Conservation (phyloP, 306 rosid genomes). For the Cicer pinnatifidum region DNA sequence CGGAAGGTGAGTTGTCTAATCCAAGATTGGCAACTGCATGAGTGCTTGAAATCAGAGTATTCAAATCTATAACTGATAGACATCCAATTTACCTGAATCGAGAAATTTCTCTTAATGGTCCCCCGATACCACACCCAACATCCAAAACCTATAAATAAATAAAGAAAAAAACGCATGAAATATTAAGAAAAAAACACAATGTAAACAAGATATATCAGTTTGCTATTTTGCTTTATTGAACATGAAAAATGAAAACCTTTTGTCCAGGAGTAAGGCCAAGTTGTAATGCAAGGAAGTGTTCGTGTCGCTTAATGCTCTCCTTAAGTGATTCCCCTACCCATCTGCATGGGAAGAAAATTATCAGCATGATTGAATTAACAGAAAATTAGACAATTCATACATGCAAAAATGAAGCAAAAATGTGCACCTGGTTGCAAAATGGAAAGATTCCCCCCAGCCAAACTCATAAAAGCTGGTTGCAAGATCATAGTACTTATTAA, state of each 20-base stretch:
- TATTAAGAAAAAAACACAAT: constrained; percentile 27
- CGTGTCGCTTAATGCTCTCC: constrained; percentile 94
- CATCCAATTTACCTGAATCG: constrained; percentile 72
- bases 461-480: constrained; percentile 94
- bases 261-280: constrained; percentile 83
- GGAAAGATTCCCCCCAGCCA: constrained; percentile 99
- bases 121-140: constrained; percentile 97
- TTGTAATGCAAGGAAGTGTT: constrained; percentile 91
- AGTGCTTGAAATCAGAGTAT: neutral
- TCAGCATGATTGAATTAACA: neutral
- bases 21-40: neutral
- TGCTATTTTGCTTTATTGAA: constrained; percentile 28
- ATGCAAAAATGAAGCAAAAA: constrained; percentile 34
- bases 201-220: neutral
- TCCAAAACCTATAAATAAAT: constrained; percentile 71
- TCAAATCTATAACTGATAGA: constrained; percentile 1
- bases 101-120: constrained; percentile 87
- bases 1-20: neutral
- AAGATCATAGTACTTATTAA: constrained; percentile 90
- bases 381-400: constrained; percentile 20
- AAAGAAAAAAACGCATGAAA: neutral
- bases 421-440: constrained; percentile 82
- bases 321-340: constrained; percentile 88
- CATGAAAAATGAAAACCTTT: constrained; percentile 64
- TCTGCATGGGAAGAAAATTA: constrained; percentile 50